Percentiles rank a stretch among this genome's conserved stretches.
phyloP scores from a whole-genome alignment of 257 asterid genomes.

The Solanum clarkiae region DNA sequence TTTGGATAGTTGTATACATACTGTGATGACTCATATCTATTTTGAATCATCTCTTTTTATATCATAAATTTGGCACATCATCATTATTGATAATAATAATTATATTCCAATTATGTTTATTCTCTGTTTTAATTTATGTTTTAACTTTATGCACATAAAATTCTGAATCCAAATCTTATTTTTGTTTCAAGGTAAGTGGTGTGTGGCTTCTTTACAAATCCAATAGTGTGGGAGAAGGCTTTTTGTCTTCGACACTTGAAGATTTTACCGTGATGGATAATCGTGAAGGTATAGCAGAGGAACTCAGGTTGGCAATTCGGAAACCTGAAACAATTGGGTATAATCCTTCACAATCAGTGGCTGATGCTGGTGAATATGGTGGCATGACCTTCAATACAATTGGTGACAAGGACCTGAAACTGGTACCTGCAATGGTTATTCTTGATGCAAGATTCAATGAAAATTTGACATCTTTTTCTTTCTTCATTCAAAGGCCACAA shows the following conservation, averaged over 20 bases:
- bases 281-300: constrained; percentile 89
- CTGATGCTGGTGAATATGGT: constrained; percentile 15
- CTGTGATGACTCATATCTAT: background rate
- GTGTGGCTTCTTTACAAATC: constrained; percentile 81
- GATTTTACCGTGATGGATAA: constrained; percentile 76
- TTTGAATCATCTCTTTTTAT: background rate
- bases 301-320: constrained; percentile 83
- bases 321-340: constrained; percentile 53
- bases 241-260: constrained; percentile 69
- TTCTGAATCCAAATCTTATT: background rate
- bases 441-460: constrained; percentile 71
- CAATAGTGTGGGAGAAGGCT: constrained; percentile 65
- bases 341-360: constrained; percentile 22
- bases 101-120: background rate
- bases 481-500: constrained; percentile 95
- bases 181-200: constrained; percentile 58
- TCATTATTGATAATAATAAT: background rate
- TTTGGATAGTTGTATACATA: background rate
- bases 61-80: background rate
- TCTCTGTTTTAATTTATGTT: constrained; percentile 8
- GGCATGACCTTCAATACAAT: constrained; percentile 9
- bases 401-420: constrained; percentile 25
- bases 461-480: constrained; percentile 44
- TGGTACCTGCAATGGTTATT: constrained; percentile 72
- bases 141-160: background rate